Conservation (phyloP, 352 stramenopile species). For the Peronospora destructor region DNA sequence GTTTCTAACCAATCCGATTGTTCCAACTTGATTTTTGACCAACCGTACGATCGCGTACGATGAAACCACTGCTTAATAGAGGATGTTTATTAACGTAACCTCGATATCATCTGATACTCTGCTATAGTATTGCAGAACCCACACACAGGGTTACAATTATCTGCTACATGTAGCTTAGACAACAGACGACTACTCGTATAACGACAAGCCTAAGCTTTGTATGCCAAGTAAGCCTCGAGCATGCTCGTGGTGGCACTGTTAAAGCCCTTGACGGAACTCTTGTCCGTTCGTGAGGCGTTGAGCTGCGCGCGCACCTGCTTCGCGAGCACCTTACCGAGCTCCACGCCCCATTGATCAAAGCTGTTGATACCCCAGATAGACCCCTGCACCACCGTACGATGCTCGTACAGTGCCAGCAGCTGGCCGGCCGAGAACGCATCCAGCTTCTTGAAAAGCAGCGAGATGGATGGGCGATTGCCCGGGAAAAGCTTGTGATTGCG, state of each 20-base stretch:
- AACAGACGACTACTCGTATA: not conserved
- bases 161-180: not conserved
- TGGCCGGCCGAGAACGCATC: slow-evolving; percentile 93
- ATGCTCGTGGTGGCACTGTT: slow-evolving; percentile 90
- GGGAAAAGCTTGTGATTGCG: slow-evolving; percentile 94
- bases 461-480: slow-evolving; percentile 95
- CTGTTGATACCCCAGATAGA: slow-evolving; percentile 98
- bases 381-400: slow-evolving; percentile 94
- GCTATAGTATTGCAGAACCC: no score
- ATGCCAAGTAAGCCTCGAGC: slow-evolving; percentile 89
- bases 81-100: no score
- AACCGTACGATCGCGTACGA: no score
- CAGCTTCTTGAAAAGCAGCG: slow-evolving; percentile 94
- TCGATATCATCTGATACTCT: no score
- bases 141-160: not conserved
- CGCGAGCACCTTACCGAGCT: slow-evolving; percentile 97
- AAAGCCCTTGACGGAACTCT: slow-evolving; percentile 87
- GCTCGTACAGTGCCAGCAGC: slow-evolving; percentile 97
- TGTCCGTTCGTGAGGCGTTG: slow-evolving; percentile 61
- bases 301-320: slow-evolving; percentile 92
- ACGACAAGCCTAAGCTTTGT: slow-evolving; percentile 47
- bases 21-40: no score
- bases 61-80: no score
- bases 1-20: no score
- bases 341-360: slow-evolving; percentile 98